These are phyloP conservation scores for Pseudogymnoascus sp. DNA, from an alignment of 2,329 filamentous ascomycete genomes.

Conservation along the genomic window DNA sequence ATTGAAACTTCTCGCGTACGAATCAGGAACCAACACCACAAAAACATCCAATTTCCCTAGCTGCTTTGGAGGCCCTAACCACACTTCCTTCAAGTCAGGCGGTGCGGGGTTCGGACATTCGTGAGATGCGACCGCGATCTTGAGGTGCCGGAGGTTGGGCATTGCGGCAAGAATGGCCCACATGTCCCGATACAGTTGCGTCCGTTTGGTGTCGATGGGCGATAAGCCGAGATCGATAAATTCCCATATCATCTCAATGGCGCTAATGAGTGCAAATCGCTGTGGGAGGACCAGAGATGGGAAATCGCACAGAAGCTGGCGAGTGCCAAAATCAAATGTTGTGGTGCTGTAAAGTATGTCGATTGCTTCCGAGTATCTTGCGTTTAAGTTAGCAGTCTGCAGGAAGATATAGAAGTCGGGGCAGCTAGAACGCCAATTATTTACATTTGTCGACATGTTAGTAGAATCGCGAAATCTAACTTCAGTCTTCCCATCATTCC, in stretches of 20 bases:
- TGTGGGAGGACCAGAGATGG: constrained; percentile 17
- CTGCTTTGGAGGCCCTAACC: neutral
- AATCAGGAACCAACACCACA: neutral
- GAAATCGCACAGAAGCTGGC: constrained; percentile 18
- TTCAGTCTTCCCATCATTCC: constrained; percentile 16
- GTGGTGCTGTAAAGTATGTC: constrained; percentile 20
- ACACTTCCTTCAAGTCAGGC: neutral
- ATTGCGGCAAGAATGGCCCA: constrained; percentile 3
- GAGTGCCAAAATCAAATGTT: constrained; percentile 21
- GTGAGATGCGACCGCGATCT: neutral
- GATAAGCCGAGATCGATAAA: constrained; percentile 2
- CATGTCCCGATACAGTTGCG: neutral
- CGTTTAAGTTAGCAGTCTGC: neutral
- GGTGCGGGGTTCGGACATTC: constrained; percentile 3
- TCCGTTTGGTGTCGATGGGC: neutral
- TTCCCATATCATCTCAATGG: constrained; percentile 17
- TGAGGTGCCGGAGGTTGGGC: constrained; percentile 5
- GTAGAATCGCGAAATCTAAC: constrained; percentile 16
- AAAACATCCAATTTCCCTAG: constrained; percentile 1
- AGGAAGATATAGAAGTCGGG: too few relatives aligned
- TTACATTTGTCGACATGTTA: constrained; percentile 17
- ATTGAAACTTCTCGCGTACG: neutral
- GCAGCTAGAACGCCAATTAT: neutral
- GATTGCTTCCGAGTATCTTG: constrained; percentile 20
- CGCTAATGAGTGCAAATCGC: constrained; percentile 19